Evolutionary conservation across 192 early-diverging fungal species (phyloP), one percentile per base, ranked within the genome.

Genomic region (Coemansia javaensis): DNA sequence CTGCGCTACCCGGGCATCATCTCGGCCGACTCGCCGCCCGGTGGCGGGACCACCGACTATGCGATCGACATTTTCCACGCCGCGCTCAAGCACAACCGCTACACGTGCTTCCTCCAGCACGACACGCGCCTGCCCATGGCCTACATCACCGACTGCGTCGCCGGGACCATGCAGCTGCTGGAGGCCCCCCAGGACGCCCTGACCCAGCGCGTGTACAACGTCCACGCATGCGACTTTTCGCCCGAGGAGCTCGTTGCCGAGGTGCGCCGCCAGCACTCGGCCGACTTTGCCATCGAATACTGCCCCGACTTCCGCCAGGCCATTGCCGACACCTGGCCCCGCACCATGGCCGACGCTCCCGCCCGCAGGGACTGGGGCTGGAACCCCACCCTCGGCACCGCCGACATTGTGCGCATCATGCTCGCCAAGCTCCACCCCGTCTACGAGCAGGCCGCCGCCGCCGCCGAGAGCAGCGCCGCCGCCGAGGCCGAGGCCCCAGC

Each of bases 51-150:
- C 13, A 85, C 81, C 3, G 82, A 85, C 24, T 85, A 85, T 27
- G 82, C 82, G 14, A 78, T 85, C 36, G 79, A 85, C 27, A 85
- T 85, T 27, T 85, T 85, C 66, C 82, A 85, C 45, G 74, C 66
- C 5, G 82, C 82, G 8, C 62, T 85, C 22, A 76, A 81, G 40
- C 54, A 69, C 12, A 77, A 81, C 38, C 34, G 56, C 22, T 85
- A 82, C 51, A 55, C 72, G 14, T 82, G 81, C 47, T 85, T 81
- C 66, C 58, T 85, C 47, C 66, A 55, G 20, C 65, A 71, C 22
- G 77, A 77, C 15, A 79, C 81, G 1, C 59, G 66, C 2, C 60
- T 85, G 36, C 82, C 82, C 5, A 85, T 85, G 82, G 82, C 82
- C 59, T 85, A 81, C 46, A 74, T 85, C 20, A 63, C 73, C 33